Evolutionary conservation across 2,329 filamentous ascomycete species (phyloP).

Genomic region (Alternaria brassicicola): DNA sequence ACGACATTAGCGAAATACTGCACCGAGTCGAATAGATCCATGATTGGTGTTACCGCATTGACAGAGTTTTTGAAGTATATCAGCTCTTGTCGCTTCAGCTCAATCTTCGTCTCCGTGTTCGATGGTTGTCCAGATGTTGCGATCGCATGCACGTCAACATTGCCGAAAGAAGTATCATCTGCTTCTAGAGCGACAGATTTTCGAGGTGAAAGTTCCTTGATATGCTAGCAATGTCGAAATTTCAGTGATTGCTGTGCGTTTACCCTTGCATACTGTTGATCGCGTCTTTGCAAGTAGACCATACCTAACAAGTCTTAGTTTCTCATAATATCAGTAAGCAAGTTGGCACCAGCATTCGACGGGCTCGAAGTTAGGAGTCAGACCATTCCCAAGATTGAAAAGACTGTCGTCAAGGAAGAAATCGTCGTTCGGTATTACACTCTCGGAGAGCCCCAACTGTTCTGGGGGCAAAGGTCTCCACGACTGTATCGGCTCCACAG

Average conservation of each 20-base stretch:
- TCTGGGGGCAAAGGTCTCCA: constrained; percentile 23
- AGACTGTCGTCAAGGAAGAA: constrained; percentile 33
- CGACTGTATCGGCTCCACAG: constrained; percentile 14
- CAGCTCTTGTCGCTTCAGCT: constrained; percentile 45
- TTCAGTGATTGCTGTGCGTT: constrained; percentile 42
- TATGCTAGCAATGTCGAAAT: constrained; percentile 52
- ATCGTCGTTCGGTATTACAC: constrained; percentile 28
- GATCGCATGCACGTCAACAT: constrained; percentile 6
- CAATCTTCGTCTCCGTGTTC: constrained; percentile 29
- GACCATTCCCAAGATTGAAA: constrained; percentile 35
- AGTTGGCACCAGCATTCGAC: constrained; percentile 47
- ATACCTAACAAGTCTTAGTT: constrained; percentile 35
- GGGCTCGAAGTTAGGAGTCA: constrained; percentile 51
- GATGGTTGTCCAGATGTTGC: constrained; percentile 27
- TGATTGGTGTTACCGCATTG: constrained; percentile 45
- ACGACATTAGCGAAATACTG: constrained; percentile 46
- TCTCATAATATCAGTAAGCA: neutral
- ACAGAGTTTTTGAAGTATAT: constrained; percentile 50
- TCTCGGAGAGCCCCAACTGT: constrained; percentile 21
- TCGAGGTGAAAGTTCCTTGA: constrained; percentile 49
- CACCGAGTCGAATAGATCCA: constrained; percentile 54
- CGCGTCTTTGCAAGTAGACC: constrained; percentile 54
- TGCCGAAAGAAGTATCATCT: constrained; percentile 2
- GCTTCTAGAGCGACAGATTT: constrained; percentile 38
- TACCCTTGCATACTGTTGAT: constrained; percentile 39